Evolutionary conservation across 1,284 basidiomycete species (phyloP), one percentile per base, ranked within the genome.

Genomic region (Tilletia indica): DNA sequence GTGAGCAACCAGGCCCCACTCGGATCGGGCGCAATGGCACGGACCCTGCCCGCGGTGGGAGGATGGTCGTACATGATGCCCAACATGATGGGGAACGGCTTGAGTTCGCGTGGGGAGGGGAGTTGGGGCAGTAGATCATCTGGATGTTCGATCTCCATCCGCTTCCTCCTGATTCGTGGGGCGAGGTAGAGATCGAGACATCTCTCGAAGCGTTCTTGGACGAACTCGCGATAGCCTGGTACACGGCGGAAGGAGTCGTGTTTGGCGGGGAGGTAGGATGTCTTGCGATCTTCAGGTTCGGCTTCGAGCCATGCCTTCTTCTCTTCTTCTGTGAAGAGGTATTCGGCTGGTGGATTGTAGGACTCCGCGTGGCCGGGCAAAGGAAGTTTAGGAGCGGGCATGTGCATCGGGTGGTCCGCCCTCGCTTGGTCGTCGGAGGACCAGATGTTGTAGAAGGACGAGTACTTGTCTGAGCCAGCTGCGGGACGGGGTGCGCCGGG

Each of bases 281-380:
- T 89, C 85, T 96, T 93, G 77, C 95, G 90, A 84, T 99, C 95
- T 85, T 96, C 93, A 74, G 91, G 89, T 73, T 97, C 95, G 38
- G 89, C 88, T 68, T 88, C 89, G 81, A 94, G 90, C 92, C 93
- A 98, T 81, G 91, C 89, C 76, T 90, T 89, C 71, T 89, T 89
- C 85, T 98, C 96, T 77, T 90, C 89, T 70, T 91, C 90, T 14
- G 91, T 92, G n/a, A 93, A 94, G 2, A 99, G 88, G 85, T 99
- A 98, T 86, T 99, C 97, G 80, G 91, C 93, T 3, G 97, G 97
- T 34, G 97, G 97, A 83, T 99, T 99, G 86, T 99, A 99, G 0
- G 95, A 98, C 86, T 99, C 95, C 48, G 91, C 90, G 77, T 98
- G 92, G 12, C 91, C 92, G 1, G 97, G 97, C 0, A 97, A 89